Evolutionary conservation across 495 filamentous ascomycete species (phyloP), one percentile per base, ranked within the genome.

Genomic region (Astrocystis sublimbata): DNA sequence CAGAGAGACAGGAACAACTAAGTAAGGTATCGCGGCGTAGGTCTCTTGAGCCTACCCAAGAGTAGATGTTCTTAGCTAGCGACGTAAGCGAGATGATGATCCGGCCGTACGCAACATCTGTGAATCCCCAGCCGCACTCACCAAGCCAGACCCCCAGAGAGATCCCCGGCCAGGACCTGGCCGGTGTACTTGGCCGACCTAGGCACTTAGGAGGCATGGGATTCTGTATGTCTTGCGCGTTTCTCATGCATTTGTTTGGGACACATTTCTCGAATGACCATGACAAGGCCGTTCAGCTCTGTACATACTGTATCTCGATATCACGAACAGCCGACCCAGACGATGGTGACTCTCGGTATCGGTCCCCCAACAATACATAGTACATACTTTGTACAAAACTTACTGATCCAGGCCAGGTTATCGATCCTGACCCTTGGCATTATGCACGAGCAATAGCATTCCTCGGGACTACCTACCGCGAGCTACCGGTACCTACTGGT

Each of bases 91-190:
- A 60, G 33, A 50, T 49, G 31, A n/a, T 24, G 19, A 61, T 53
- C 19, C 58, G 58, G 58, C 58, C 58, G 58, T 61, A 61, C 21
- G 58, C 12, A 31, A 21, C 19, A 28, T 45, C 12, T 30, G 31
- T 46, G 17, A 58, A 47, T 10, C 26, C 41, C 46, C 35, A 30
- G 46, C n/a, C 24, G n/a, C n/a, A n/a, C 6, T 30, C 13, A 13
- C 5, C 13, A 12, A 1, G 51, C n/a, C 51, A 54, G n/a, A 15
- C 51, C 19, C 8, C 36, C 1, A 28, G 23, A 23, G 52, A 36
- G 31, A 30, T 42, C 8, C 19, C 10, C 40, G n/a, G n/a, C n/a
- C n/a, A n/a, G n/a, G n/a, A n/a, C n/a, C n/a, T n/a, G n/a, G n/a
- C n/a, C n/a, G n/a, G n/a, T n/a, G n/a, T n/a, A n/a, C n/a, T n/a